Evolutionary conservation across 1,284 basidiomycete species (phyloP).

Genomic region (Meira nashicola): DNA sequence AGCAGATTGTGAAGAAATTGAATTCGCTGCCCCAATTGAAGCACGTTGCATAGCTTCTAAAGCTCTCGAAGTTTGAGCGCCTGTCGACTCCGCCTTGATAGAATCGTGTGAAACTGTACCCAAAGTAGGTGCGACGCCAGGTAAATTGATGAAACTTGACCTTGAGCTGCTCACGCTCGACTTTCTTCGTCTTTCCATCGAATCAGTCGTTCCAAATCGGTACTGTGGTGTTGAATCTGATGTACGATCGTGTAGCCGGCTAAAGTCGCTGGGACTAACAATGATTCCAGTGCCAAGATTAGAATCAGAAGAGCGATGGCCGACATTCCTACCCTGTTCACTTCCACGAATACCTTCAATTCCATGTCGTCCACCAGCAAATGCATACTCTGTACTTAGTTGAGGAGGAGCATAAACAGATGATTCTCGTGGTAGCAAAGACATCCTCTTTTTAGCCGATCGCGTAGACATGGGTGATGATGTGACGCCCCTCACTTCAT

Average conservation of each 20-base stretch:
- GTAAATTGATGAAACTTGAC: slow-evolving; percentile 13
- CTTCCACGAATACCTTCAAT: no score
- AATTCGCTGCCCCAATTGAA: slow-evolving; percentile 4
- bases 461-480: slow-evolving; percentile 28
- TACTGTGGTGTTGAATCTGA: slow-evolving; percentile 11
- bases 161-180: slow-evolving; percentile 14
- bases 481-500: slow-evolving; percentile 20
- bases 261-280: background rate
- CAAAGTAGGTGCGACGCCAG: slow-evolving; percentile 20
- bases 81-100: background rate
- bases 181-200: slow-evolving; percentile 10
- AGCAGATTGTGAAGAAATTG: background rate
- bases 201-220: slow-evolving; percentile 8
- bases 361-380: slow-evolving; percentile 19
- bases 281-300: slow-evolving; percentile 9
- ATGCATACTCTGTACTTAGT: slow-evolving; percentile 40
- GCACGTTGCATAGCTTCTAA: slow-evolving; percentile 3
- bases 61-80: slow-evolving; percentile 2
- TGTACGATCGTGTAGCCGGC: background rate
- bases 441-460: slow-evolving; percentile 15
- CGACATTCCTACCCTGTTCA: slow-evolving; percentile 13
- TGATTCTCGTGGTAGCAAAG: slow-evolving; percentile 22
- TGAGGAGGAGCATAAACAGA: slow-evolving; percentile 34
- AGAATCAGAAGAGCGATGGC: slow-evolving; percentile 27
- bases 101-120: slow-evolving; percentile 6